Percentiles rank a stretch among this genome's conserved stretches.
These are phyloP conservation scores for Boletus sp. DNA, from an alignment of 768 basidiomycete genomes.

Conservation along the genomic window DNA sequence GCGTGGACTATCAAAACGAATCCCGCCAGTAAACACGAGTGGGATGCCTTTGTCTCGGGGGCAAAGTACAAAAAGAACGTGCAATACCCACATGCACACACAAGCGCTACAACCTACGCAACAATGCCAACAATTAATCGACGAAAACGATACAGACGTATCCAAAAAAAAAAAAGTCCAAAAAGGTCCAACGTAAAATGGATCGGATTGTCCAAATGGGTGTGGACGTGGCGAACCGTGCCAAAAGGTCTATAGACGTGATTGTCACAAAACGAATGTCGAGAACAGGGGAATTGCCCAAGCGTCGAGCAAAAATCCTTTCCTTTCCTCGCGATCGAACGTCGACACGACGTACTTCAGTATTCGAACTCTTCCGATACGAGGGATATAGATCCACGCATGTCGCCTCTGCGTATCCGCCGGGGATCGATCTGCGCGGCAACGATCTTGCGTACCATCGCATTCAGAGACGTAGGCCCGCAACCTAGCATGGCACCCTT, in stretches of 20 bases:
- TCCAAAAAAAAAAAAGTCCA: not conserved
- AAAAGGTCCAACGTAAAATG: not conserved
- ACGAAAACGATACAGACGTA: not conserved
- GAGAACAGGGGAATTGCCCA: not conserved
- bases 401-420: conserved; percentile 51
- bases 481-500: conserved; percentile 46
- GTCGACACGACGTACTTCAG: conserved; percentile 27
- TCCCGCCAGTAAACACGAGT: not conserved
- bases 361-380: conserved; percentile 69
- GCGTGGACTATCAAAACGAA: not conserved
- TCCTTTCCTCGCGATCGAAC: not conserved
- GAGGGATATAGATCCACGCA: conserved; percentile 55
- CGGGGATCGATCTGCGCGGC: conserved; percentile 56
- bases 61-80: not conserved
- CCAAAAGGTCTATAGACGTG: not conserved
- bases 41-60: not conserved
- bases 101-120: not conserved
- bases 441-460: conserved; percentile 62
- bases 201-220: not conserved
- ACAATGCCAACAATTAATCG: not conserved
- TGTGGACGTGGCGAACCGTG: not conserved
- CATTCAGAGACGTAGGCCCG: conserved; percentile 68
- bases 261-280: conserved; percentile 7
- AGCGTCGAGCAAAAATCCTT: not conserved
- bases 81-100: not conserved